phyloP scores from a whole-genome alignment of 2,329 filamentous ascomycete species.

The Fusarium newnesense region DNA sequence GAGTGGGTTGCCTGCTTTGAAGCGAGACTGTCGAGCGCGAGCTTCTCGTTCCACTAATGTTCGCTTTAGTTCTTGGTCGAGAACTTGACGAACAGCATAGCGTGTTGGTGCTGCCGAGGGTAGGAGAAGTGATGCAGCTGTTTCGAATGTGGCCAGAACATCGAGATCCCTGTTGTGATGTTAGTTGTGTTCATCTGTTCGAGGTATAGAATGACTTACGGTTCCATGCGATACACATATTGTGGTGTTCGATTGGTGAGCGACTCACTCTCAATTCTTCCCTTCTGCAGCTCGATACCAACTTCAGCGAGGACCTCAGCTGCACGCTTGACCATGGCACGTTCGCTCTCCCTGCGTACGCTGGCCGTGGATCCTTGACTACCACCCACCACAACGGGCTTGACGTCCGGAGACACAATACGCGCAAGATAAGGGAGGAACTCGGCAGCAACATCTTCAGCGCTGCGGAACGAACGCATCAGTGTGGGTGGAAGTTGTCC shows the following conservation, averaged over 20 bases:
- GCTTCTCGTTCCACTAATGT: constrained; percentile 74
- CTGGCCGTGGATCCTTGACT: constrained; percentile 77
- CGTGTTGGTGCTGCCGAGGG: constrained; percentile 76
- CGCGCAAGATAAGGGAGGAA: constrained; percentile 86
- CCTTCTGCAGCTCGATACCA: constrained; percentile 82
- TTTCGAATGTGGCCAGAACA: constrained; percentile 78
- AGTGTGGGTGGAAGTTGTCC: constrained; percentile 76
- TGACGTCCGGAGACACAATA: constrained; percentile 88
- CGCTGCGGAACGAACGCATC: constrained; percentile 80
- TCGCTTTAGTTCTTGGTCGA: constrained; percentile 89
- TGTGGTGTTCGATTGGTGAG: constrained; percentile 67
- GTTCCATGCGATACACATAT: constrained; percentile 95
- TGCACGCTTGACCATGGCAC: constrained; percentile 80
- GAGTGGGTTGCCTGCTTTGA: constrained; percentile 59
- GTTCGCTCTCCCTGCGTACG: constrained; percentile 88
- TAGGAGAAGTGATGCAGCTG: constrained; percentile 65
- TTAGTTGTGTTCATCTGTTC: constrained; percentile 15
- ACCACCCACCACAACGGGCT: constrained; percentile 84
- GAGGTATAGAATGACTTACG: constrained; percentile 65
- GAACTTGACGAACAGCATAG: constrained; percentile 92
- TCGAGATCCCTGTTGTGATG: constrained; percentile 71
- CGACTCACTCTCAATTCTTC: constrained; percentile 78
- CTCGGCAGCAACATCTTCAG: constrained; percentile 81
- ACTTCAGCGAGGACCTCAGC: constrained; percentile 86
- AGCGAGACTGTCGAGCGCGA: constrained; percentile 72